These are phyloP conservation scores for Hydnomerulius pinastri DNA, from an alignment of 768 basidiomycete species.

Conservation along the genomic window DNA sequence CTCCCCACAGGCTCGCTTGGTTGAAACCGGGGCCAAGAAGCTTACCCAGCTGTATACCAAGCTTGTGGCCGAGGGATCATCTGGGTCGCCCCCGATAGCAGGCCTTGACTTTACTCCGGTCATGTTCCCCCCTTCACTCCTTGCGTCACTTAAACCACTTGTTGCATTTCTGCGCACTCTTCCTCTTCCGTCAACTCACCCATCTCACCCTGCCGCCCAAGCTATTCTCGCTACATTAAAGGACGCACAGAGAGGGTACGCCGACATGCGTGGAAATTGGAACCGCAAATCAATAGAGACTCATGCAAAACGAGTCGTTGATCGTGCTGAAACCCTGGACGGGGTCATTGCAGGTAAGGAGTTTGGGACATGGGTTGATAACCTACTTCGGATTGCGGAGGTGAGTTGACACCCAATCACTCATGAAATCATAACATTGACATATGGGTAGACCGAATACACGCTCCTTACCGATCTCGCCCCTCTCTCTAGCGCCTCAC, in stretches of 20 bases:
- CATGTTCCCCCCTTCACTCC: conserved; percentile 56
- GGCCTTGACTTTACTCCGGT: conserved; percentile 55
- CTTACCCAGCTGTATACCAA: conserved; percentile 83
- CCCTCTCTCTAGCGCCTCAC: conserved; percentile 52
- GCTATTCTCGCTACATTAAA: conserved; percentile 63
- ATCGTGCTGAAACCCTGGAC: conserved; percentile 69
- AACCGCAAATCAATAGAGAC: conserved; percentile 71
- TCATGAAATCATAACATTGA: not conserved
- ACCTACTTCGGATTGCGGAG: conserved; percentile 66
- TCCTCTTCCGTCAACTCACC: conserved; percentile 77
- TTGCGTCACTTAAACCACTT: conserved; percentile 59
- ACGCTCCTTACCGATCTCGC: conserved; percentile 61
- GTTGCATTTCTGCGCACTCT: conserved; percentile 70
- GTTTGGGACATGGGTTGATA: conserved; percentile 70
- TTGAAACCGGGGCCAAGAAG: conserved; percentile 85
- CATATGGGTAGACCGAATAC: conserved; percentile 60
- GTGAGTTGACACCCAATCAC: conserved; percentile 37
- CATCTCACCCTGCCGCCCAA: conserved; percentile 75
- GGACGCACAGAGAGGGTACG: conserved; percentile 81
- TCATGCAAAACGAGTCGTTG: conserved; percentile 67
- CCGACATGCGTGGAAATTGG: conserved; percentile 86
- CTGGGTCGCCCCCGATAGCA: conserved; percentile 66
- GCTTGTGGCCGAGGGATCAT: conserved; percentile 82
- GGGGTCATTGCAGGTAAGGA: conserved; percentile 67
- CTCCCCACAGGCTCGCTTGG: conserved; percentile 55